These are phyloP conservation scores for Suillus lakei DNA, from an alignment of 768 basidiomycete species.

Conservation along the genomic window DNA sequence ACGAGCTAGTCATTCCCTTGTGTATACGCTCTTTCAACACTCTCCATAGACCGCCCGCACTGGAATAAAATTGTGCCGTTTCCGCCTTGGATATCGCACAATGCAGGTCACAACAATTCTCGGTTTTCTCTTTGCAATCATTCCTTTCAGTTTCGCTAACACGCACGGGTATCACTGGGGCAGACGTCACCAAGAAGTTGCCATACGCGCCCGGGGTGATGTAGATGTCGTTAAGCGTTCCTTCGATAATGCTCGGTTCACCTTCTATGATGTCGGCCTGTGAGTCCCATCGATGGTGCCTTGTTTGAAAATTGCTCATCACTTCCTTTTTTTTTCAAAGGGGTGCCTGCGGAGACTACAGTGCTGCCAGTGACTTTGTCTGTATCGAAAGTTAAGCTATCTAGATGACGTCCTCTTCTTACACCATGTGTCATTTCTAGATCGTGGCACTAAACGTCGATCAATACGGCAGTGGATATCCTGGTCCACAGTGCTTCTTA, in stretches of 20 bases:
- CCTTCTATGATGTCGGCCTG: conserved; percentile 63
- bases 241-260: conserved; percentile 46
- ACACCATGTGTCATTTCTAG: conserved; percentile 30
- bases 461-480: conserved; percentile 64
- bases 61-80: not conserved
- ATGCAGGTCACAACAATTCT: conserved; percentile 32
- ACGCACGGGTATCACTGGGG: conserved; percentile 30
- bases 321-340: conserved; percentile 33
- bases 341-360: conserved; percentile 59
- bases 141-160: conserved; percentile 41
- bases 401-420: not conserved
- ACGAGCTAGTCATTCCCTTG: conserved; percentile 24
- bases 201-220: conserved; percentile 49
- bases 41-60: conserved; percentile 3
- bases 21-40: conserved; percentile 24
- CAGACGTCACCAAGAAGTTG: conserved; percentile 52
- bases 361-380: conserved; percentile 48
- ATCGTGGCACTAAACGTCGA: conserved; percentile 58
- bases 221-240: conserved; percentile 45
- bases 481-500: conserved; percentile 67
- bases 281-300: conserved; percentile 30
- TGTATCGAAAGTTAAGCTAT: conserved; percentile 24
- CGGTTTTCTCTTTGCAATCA: conserved; percentile 38
- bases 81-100: not conserved
- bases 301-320: conserved; percentile 11